Evolutionary conservation across 352 stramenopile species (phyloP).

Genomic region (Globisporangium nagaii): DNA sequence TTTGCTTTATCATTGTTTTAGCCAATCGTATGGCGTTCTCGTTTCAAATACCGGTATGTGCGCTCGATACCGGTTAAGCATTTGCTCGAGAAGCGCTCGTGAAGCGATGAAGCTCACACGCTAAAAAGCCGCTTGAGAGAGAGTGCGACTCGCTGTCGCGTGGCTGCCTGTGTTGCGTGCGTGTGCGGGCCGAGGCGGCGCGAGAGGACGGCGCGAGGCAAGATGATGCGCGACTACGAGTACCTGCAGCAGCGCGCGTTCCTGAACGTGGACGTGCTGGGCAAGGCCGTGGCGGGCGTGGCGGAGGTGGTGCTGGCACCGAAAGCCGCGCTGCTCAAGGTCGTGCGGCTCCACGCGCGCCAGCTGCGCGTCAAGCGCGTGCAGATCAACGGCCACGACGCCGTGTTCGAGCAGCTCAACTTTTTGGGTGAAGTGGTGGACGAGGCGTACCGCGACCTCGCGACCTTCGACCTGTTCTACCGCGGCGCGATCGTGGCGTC

Average conservation of each 20-base stretch:
- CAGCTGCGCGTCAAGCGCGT: slow-evolving; percentile 60
- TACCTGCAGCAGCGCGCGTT: slow-evolving; percentile 81
- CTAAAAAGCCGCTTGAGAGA: background rate
- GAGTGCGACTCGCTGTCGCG: too few relatives aligned
- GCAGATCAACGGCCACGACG: slow-evolving; percentile 44
- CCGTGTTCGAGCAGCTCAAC: slow-evolving; percentile 76
- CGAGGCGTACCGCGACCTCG: slow-evolving; percentile 71
- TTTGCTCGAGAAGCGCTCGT: background rate
- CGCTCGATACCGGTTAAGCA: background rate
- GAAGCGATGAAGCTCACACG: background rate
- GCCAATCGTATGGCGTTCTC: background rate
- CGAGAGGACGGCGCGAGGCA: background rate
- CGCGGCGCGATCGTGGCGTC: slow-evolving; percentile 78
- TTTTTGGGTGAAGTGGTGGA: slow-evolving; percentile 74
- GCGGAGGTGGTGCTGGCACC: slow-evolving; percentile 71
- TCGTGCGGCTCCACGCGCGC: slow-evolving; percentile 69
- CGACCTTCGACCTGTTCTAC: slow-evolving; percentile 84
- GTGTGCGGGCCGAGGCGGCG: background rate
- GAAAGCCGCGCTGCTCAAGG: slow-evolving; percentile 37
- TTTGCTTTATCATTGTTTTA: too few relatives aligned
- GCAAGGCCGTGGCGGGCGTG: slow-evolving; percentile 47
- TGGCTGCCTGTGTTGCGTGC: background rate
- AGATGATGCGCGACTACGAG: slow-evolving; percentile 81
- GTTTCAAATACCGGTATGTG: background rate
- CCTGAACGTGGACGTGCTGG: slow-evolving; percentile 72